Evolutionary conservation across 2,329 filamentous ascomycete species (phyloP).

Genomic region (Neonectria sp.): DNA sequence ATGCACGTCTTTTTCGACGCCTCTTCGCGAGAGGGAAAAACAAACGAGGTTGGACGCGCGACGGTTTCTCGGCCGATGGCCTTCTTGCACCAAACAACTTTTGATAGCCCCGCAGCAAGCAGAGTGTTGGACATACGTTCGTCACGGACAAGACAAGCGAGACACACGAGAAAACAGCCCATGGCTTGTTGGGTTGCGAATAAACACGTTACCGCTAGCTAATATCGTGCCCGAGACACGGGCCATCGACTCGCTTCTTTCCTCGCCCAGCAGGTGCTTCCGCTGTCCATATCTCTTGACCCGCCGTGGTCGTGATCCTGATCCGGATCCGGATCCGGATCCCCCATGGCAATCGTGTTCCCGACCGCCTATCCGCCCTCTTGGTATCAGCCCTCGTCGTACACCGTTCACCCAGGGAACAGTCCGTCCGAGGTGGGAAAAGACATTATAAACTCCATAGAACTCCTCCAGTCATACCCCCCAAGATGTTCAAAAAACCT

Average conservation of each 20-base stretch:
- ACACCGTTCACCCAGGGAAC: conserved; percentile 45
- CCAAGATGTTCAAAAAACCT: conserved; percentile 38
- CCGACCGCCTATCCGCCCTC: conserved; percentile 35
- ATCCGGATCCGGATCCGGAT: conserved; percentile 3
- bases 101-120: conserved; percentile 18
- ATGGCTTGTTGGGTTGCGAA: conserved; percentile 44
- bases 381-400: conserved; percentile 47
- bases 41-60: conserved; percentile 13
- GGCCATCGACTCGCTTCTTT: conserved; percentile 36
- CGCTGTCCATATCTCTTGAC: conserved; percentile 24
- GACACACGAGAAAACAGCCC: conserved; percentile 44
- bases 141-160: conserved; percentile 23
- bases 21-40: conserved; percentile 24
- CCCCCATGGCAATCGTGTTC: conserved; percentile 15
- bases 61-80: neutral
- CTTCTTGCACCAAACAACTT: conserved; percentile 1
- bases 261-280: conserved; percentile 27
- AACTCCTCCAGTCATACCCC: conserved; percentile 47
- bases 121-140: conserved; percentile 22
- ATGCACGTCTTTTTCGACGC: conserved; percentile 12
- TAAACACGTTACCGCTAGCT: conserved; percentile 44
- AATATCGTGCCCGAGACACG: conserved; percentile 40
- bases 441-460: conserved; percentile 43
- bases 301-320: conserved; percentile 37
- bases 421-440: conserved; percentile 41